These are phyloP conservation scores for Talaromyces stipitatus DNA, from an alignment of 495 filamentous ascomycete genomes.

Conservation along the genomic window DNA sequence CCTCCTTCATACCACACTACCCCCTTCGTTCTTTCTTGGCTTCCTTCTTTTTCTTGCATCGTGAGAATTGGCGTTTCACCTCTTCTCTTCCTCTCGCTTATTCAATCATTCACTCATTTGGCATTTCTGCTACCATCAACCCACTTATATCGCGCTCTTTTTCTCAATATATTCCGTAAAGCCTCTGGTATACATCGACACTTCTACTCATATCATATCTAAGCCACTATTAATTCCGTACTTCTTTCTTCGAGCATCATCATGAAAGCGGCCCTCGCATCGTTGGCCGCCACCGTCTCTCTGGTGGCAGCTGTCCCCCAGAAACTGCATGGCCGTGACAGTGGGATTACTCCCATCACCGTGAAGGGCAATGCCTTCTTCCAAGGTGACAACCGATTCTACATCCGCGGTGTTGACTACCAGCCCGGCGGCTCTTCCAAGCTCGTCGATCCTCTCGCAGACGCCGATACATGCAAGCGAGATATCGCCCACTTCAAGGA, in stretches of 20 bases:
- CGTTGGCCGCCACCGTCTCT: conserved; percentile 48
- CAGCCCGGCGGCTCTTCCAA: conserved; percentile 85
- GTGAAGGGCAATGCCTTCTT: conserved; percentile 76
- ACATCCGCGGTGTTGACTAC: conserved; percentile 92
- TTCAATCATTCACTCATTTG: conserved; percentile 14
- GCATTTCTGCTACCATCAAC: conserved; percentile 10
- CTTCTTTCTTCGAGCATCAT: neutral
- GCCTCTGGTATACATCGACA: conserved; percentile 5
- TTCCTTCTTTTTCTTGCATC: conserved; percentile 7
- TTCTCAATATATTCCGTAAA: conserved; percentile 2
- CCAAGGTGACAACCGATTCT: conserved; percentile 75
- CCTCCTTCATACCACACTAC: conserved; percentile 9
- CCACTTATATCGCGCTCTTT: conserved; percentile 6
- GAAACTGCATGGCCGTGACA: conserved; percentile 25
- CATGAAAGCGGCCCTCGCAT: conserved; percentile 51
- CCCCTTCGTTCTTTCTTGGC: conserved; percentile 9
- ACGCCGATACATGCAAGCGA: conserved; percentile 61
- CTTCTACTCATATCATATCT: conserved; percentile 12
- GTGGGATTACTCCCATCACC: conserved; percentile 46
- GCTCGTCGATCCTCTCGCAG: conserved; percentile 71
- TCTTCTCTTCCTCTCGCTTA: conserved; percentile 5
- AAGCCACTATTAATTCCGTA: no score
- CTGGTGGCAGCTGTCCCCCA: conserved; percentile 49
- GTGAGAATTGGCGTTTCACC: neutral
- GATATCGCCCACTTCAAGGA: conserved; percentile 80